A percentile compares a stretch with the other conserved stretches of the same genome.
Evolutionary conservation across 805 yeast species (phyloP).

Genomic region (Nematodospora valgi): DNA sequence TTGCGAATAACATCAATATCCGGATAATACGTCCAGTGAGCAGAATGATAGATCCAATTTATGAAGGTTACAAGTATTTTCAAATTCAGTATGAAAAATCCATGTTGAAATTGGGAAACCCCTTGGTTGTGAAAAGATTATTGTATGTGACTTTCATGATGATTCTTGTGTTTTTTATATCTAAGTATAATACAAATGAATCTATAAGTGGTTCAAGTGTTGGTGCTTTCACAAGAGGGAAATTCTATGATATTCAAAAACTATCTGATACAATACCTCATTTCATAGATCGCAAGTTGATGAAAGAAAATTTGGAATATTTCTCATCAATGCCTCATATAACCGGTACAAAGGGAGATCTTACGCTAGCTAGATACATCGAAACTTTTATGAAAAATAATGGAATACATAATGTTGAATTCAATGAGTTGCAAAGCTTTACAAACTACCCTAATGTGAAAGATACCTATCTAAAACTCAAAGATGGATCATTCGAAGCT

Average conservation of each 20-base stretch:
- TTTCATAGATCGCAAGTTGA: slow-evolving; percentile 47
- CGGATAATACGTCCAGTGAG: slow-evolving; percentile 41
- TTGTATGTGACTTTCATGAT: slow-evolving; percentile 67
- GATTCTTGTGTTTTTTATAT: slow-evolving; percentile 51
- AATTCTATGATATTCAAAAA: slow-evolving; percentile 58
- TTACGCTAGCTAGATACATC: slow-evolving; percentile 65
- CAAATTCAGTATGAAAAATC: slow-evolving; percentile 50
- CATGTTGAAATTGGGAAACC: slow-evolving; percentile 74
- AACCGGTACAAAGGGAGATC: slow-evolving; percentile 86
- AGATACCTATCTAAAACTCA: slow-evolving; percentile 24
- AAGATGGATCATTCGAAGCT: slow-evolving; percentile 37
- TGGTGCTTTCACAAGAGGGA: slow-evolving; percentile 46
- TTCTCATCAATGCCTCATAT: slow-evolving; percentile 79
- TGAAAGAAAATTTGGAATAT: slow-evolving; percentile 68
- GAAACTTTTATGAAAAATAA: slow-evolving; percentile 55
- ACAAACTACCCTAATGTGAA: slow-evolving; percentile 58
- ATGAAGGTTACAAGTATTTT: slow-evolving; percentile 42
- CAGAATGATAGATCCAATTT: slow-evolving; percentile 48
- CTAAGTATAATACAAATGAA: slow-evolving; percentile 50
- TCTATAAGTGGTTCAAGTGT: slow-evolving; percentile 38
- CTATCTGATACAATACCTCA: slow-evolving; percentile 50
- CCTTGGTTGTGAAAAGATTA: slow-evolving; percentile 74
- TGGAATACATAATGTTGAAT: slow-evolving; percentile 51
- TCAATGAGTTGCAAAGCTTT: slow-evolving; percentile 50
- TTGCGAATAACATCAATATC: slow-evolving; percentile 34